phyloP scores from a whole-genome alignment of 2,329 filamentous ascomycete species.

The Fusarium tjaetaba region DNA sequence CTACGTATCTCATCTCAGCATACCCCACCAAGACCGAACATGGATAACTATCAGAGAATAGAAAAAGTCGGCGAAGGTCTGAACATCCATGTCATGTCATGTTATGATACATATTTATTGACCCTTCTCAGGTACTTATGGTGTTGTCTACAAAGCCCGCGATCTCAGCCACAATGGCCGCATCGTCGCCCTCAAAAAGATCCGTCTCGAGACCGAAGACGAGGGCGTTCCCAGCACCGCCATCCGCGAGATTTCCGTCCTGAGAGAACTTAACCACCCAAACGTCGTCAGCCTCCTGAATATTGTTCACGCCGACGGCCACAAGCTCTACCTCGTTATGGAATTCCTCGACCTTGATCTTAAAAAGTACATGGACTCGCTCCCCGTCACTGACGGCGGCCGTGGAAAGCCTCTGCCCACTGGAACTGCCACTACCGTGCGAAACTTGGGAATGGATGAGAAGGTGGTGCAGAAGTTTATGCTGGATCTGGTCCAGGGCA shows the following conservation, averaged over 20 bases:
- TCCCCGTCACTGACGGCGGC: constrained; percentile 84
- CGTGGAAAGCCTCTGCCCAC: constrained; percentile 87
- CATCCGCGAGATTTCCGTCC: constrained; percentile 91
- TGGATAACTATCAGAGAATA: constrained; percentile 97
- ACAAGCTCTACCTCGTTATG: constrained; percentile 94
- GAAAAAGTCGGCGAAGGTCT: constrained; percentile 96
- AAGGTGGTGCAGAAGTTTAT: constrained; percentile 93
- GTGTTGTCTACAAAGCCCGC: constrained; percentile 93
- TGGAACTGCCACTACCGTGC: constrained; percentile 64
- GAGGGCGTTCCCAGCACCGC: constrained; percentile 93
- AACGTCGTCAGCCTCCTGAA: constrained; percentile 90
- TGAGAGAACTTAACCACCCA: constrained; percentile 93
- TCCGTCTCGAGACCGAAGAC: constrained; percentile 92
- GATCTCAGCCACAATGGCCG: constrained; percentile 84
- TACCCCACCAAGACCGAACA: constrained; percentile 49
- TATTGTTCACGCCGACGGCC: constrained; percentile 93
- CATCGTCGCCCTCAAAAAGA: constrained; percentile 95
- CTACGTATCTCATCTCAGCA: neutral
- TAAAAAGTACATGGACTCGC: constrained; percentile 96
- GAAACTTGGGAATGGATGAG: constrained; percentile 76
- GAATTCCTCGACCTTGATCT: constrained; percentile 92
- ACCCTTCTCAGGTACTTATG: constrained; percentile 79
- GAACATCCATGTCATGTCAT: neutral
- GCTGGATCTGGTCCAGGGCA: constrained; percentile 84
- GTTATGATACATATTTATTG: neutral